Conservation (phyloP, 768 basidiomycete species). For the Termitomyces sp. region DNA sequence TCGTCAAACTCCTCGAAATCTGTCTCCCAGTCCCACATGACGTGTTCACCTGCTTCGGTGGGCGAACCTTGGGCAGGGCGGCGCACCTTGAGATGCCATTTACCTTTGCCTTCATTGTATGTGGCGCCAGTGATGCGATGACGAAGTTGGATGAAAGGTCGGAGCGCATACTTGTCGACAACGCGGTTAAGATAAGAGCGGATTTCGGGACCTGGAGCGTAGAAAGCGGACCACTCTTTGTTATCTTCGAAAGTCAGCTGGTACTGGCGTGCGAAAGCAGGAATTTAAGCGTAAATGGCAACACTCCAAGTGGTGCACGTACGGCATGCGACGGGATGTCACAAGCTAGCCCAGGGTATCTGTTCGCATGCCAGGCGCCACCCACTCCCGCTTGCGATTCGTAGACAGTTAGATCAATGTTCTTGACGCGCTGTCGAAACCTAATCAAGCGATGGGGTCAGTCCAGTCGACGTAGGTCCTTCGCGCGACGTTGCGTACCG, state of each 20-base stretch:
- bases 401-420: constrained; percentile 50
- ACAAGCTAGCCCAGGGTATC: constrained; percentile 30
- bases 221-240: constrained; percentile 57
- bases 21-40: constrained; percentile 14
- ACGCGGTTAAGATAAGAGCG: constrained; percentile 44
- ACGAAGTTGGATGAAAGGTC: constrained; percentile 44
- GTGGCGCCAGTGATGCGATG: constrained; percentile 48
- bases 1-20: constrained; percentile 44
- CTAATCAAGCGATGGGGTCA: constrained; percentile 19
- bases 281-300: not conserved
- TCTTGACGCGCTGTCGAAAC: constrained; percentile 46
- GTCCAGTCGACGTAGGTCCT: not conserved
- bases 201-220: constrained; percentile 56
- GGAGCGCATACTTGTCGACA: constrained; percentile 51
- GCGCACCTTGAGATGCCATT: constrained; percentile 51
- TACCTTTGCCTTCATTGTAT: constrained; percentile 43
- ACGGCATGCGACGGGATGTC: constrained; percentile 5
- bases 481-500: constrained; percentile 23
- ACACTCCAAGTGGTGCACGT: not conserved
- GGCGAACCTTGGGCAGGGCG: constrained; percentile 16
- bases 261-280: constrained; percentile 29
- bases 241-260: constrained; percentile 54
- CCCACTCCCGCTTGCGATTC: constrained; percentile 56
- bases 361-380: constrained; percentile 56
- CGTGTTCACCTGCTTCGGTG: constrained; percentile 12